Conservation (phyloP, 192 early-diverging fungal genomes). For the Obelidium mucronatum region DNA sequence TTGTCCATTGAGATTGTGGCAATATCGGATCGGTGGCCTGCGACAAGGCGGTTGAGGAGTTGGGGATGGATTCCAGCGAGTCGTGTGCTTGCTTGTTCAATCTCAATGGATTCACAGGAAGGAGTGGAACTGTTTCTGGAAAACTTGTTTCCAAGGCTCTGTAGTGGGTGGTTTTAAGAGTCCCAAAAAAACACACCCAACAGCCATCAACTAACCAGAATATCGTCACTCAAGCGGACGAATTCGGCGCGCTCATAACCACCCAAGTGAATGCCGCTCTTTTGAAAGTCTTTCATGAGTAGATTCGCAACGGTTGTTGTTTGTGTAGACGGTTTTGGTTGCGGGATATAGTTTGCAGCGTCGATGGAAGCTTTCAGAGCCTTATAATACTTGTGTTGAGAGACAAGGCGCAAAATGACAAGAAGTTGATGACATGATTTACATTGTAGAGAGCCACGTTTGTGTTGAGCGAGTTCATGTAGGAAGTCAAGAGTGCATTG, state of each 20-base stretch:
- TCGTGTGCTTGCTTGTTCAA: conserved; percentile 38
- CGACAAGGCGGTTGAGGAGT: not conserved
- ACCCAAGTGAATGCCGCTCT: conserved; percentile 90
- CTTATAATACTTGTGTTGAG: conserved; percentile 33
- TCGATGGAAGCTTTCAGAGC: conserved; percentile 74
- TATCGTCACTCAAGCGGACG: conserved; percentile 83
- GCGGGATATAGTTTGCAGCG: conserved; percentile 40
- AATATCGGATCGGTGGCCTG: conserved; percentile 35
- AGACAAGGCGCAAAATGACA: not conserved
- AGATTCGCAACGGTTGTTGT: conserved; percentile 73
- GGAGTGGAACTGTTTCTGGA: not conserved
- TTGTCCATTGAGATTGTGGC: conserved; percentile 66
- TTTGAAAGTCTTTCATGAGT: conserved; percentile 92
- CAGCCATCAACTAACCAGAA: conserved; percentile 71
- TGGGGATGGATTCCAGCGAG: conserved; percentile 44
- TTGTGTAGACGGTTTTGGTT: conserved; percentile 46
- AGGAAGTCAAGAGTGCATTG: conserved; percentile 76
- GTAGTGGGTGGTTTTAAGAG: not conserved
- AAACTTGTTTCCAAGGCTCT: conserved; percentile 30
- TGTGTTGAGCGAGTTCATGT: conserved; percentile 94
- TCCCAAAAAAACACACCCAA: not conserved
- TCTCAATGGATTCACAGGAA: conserved; percentile 22
- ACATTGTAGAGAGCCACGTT: conserved; percentile 84
- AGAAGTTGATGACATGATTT: not conserved
- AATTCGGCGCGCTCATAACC: conserved; percentile 69